A percentile compares a stretch with the other conserved stretches of the same genome.
Conservation (phyloP, 129 eudicot genomes). For the Pulicaria dysenterica region DNA sequence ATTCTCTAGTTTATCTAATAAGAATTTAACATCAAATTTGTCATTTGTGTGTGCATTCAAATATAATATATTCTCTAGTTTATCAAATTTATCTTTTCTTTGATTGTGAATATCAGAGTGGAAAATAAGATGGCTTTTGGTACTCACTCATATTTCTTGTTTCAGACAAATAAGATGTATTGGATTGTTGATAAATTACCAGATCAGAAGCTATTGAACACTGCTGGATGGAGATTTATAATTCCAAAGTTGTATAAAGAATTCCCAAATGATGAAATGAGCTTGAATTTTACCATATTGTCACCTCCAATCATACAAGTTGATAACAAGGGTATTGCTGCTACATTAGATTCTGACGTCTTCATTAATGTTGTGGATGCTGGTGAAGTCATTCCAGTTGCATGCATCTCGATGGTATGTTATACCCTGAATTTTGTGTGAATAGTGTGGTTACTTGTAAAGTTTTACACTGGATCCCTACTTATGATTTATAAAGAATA, state of each 20-base stretch:
- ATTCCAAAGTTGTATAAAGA: constrained; percentile 76
- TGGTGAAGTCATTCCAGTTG: constrained; percentile 70
- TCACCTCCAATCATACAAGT: constrained; percentile 63
- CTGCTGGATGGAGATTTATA: constrained; percentile 79
- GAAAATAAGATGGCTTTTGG: neutral
- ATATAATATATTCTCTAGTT: too few relatives aligned
- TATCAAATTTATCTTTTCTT: too few relatives aligned
- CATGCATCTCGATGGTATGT: constrained; percentile 74
- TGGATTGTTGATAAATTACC: constrained; percentile 76
- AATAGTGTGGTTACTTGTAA: neutral
- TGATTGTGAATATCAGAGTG: too few relatives aligned
- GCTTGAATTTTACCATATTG: constrained; percentile 59
- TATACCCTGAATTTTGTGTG: neutral
- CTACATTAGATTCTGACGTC: constrained; percentile 59
- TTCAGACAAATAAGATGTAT: constrained; percentile 69
- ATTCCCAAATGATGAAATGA: constrained; percentile 77
- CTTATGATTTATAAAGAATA: neutral
- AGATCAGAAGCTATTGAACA: constrained; percentile 83
- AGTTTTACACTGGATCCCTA: neutral
- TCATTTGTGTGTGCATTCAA: neutral
- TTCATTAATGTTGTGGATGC: constrained; percentile 64
- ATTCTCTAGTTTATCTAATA: neutral
- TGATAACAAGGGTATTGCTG: constrained; percentile 43
- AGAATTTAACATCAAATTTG: neutral
- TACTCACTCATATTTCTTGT: constrained; percentile 23